Base-by-base conservation (phyloP, 495 filamentous ascomycete genomes). In the Penicillium tannophilum region DNA sequence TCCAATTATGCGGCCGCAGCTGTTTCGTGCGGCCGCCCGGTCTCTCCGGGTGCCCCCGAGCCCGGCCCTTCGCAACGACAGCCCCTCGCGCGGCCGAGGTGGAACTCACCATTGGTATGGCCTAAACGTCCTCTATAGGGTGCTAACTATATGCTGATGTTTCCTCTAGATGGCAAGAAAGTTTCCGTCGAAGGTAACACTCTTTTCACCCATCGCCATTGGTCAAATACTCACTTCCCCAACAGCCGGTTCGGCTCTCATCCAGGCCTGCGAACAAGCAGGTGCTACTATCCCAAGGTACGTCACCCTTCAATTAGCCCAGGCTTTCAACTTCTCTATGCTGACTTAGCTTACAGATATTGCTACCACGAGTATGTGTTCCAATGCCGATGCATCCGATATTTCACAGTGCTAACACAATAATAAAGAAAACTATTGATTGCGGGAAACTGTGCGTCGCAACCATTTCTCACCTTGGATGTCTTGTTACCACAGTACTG, bases 231-330 rank as follows among this genome's bases (percentile, higher is more conserved):
- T 77, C 59, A 75, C 64, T 58, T 56, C 54, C 51, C 55, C 35
- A 54, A 57, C 28, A 81, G 78, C 79, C 63, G 94, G 94, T 52
- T 93, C 94, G 52, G 94, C 94, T 62, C 84, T 98, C 65, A 98
- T 98, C 72, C 94, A 98, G 80, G 94, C 94, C 63, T 98, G 94
- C 80, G 94, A 98, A 78, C 96, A 98, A 78, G 94, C 94, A 56
- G 94, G 94, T 62, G 85, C 80, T 54, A 91, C 88, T n/a, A 84
- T 97, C 65, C 92, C 92, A 59, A 92, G 90, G 88, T 90, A 76
- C 58, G 78, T 49, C 19, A 49, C 54, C 1, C 35, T 23, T 56
- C n/a, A 48, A 39, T 17, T 6, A n/a, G 11, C 16, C 31, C 14
- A 11, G 33, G 12, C 23, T 14, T 11, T 31, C 31, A 20, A 7